A percentile compares a stretch with the other conserved stretches of the same genome.
Conservation (phyloP, 768 basidiomycete genomes). For the Candolleomyces aberdarensis region DNA sequence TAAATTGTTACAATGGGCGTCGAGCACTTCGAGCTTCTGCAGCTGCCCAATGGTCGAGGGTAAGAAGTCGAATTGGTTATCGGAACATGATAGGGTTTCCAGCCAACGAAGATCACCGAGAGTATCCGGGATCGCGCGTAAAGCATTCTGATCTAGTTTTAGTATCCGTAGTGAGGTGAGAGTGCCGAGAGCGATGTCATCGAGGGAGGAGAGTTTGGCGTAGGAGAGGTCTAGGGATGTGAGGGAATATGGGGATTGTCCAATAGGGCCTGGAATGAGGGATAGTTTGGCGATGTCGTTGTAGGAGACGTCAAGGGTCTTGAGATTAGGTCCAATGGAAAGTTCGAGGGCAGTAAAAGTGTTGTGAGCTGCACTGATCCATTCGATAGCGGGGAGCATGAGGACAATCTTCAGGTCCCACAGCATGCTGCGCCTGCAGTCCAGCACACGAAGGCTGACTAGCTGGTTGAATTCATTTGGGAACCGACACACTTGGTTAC, state of each 20-base stretch:
- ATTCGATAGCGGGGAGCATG: conserved; percentile 64
- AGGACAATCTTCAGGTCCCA: conserved; percentile 69
- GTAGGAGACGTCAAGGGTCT: conserved; percentile 70
- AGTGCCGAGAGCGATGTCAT: conserved; percentile 68
- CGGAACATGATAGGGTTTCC: conserved; percentile 78
- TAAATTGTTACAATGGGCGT: conserved; percentile 90
- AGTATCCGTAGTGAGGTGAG: conserved; percentile 70
- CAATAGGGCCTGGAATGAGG: conserved; percentile 49
- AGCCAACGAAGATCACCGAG: conserved; percentile 73
- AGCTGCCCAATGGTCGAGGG: conserved; percentile 76
- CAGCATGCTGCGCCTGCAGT: conserved; percentile 84
- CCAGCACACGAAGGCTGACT: conserved; percentile 61
- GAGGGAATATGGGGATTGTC: conserved; percentile 41
- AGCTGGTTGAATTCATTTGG: conserved; percentile 60
- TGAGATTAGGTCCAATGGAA: conserved; percentile 63
- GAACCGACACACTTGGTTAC: conserved; percentile 75
- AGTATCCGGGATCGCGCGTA: conserved; percentile 80
- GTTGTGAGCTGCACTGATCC: conserved; percentile 80
- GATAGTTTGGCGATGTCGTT: conserved; percentile 87
- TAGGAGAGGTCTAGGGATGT: conserved; percentile 15
- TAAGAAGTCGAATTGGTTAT: conserved; percentile 79
- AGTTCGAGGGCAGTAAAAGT: conserved; percentile 77
- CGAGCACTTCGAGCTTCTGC: conserved; percentile 69
- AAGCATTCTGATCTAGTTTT: conserved; percentile 82
- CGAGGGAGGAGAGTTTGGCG: conserved; percentile 58